Evolutionary conservation across 139 green algal species (phyloP).

Genomic region (Nannochloris sp.): DNA sequence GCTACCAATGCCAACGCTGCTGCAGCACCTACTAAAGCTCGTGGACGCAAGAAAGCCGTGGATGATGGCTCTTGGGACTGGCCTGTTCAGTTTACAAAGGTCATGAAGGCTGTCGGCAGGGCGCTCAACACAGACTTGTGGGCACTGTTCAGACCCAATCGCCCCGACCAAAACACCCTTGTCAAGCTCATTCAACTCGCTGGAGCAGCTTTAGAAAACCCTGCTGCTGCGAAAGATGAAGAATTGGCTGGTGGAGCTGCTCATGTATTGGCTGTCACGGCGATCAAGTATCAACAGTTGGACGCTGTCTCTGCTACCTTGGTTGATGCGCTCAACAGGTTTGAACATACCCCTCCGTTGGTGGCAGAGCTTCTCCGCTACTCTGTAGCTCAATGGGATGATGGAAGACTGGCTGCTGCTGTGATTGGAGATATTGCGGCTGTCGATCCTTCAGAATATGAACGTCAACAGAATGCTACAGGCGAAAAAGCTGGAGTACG

Average conservation of each 20-base stretch:
- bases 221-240: constrained; percentile 18
- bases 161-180: constrained; percentile 46
- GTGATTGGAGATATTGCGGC: constrained; percentile 59
- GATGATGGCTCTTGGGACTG: constrained; percentile 48
- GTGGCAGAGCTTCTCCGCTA: constrained; percentile 47
- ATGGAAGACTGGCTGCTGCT: constrained; percentile 46
- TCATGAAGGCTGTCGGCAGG: constrained; percentile 34
- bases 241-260: constrained; percentile 13
- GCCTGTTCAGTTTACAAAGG: constrained; percentile 30
- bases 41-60: constrained; percentile 29
- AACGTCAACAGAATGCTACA: constrained; percentile 46
- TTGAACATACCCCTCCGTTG: constrained; percentile 58
- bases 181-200: constrained; percentile 27
- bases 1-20: not conserved
- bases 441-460: constrained; percentile 49
- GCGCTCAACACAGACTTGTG: constrained; percentile 49
- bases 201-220: constrained; percentile 24
- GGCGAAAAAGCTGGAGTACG: constrained; percentile 44
- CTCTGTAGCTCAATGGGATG: constrained; percentile 35
- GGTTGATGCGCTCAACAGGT: constrained; percentile 55
- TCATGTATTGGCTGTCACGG: constrained; percentile 33
- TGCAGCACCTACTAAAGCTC: not conserved
- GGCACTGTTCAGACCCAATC: constrained; percentile 43
- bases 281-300: constrained; percentile 53
- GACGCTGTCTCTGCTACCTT: constrained; percentile 43